Evolutionary conservation across 169 alveolate genomes (phyloP).

Genomic region (Eimeria sp.): DNA sequence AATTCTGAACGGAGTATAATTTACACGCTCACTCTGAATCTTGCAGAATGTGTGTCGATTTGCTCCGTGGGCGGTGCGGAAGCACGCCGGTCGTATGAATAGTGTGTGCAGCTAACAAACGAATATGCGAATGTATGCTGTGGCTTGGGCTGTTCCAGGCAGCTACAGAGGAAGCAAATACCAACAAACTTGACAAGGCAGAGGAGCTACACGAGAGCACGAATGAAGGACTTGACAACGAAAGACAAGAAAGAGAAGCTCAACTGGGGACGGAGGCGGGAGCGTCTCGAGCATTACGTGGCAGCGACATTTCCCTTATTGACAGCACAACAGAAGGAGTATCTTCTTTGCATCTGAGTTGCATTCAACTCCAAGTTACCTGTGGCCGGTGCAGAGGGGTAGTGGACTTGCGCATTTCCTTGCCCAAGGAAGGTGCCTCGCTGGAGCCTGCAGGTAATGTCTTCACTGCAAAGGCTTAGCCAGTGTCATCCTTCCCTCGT

Average conservation of each 20-base stretch:
- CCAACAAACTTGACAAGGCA: background rate
- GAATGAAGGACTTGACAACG: background rate
- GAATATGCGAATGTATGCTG: background rate
- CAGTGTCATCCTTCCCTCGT: background rate
- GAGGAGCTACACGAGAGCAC: background rate
- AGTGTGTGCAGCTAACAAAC: background rate
- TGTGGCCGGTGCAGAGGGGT: slow-evolving; percentile 70
- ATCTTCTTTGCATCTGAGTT: slow-evolving; percentile 46
- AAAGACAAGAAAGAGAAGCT: slow-evolving; percentile 17
- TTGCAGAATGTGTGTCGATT: background rate
- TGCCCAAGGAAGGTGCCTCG: slow-evolving; percentile 67
- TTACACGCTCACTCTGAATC: background rate
- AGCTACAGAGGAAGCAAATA: background rate
- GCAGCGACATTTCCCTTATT: slow-evolving; percentile 42
- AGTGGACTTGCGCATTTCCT: slow-evolving; percentile 54
- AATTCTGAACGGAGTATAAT: background rate
- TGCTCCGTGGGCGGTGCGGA: background rate
- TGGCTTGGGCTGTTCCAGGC: slow-evolving; percentile 11
- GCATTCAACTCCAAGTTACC: slow-evolving; percentile 58
- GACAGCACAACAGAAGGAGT: slow-evolving; percentile 52
- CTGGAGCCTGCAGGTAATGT: slow-evolving; percentile 72
- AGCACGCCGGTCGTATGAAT: background rate
- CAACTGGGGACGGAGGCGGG: background rate
- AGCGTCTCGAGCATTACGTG: slow-evolving; percentile 1
- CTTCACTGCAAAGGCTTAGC: background rate